Evolutionary conservation across 208 protist species (phyloP), one percentile per base, ranked within the genome.

Genomic region (Leishmania braziliensis): DNA sequence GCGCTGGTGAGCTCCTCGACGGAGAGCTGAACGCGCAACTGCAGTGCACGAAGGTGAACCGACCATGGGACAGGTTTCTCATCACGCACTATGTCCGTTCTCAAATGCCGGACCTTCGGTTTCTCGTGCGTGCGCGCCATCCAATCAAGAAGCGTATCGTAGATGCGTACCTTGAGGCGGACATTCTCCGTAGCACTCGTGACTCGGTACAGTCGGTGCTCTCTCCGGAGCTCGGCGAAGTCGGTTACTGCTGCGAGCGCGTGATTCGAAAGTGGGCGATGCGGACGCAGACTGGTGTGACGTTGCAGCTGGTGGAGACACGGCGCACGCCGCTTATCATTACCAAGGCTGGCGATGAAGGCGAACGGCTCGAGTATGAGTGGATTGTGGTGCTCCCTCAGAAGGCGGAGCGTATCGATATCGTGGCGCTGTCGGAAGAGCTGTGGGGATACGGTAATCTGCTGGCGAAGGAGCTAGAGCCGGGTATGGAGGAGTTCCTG

Each of bases 311-410:
- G 20, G 93, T 98, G 23, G 93, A 98, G 78, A 98, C 95, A 20
- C 90, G 90, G 18, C 95, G 95, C 65, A 98, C 95, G 20, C 95
- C 95, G 63, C 89, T 98, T n/a, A 96, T 98, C 77, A 96, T 97
- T 84, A 93, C 92, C 54, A 88, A 88, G 12, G 87, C 87, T 5
- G 93, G 95, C 0, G 93, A 97, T 53, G 93, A 98, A 70, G 95
- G 95, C 6, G 84, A 92, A 78, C 90, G 93, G 2, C 87, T 98
- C 9, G 93, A 98, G 89, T 98, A 98, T 71, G 95, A 98, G 86
- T 96, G 88, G 85, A 90, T 98, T 81, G 95, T 95, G 14, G 82
- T 77, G 79, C 86, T 98, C 33, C 95, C 95, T 18, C 87, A 93
- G 75, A 87, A 92, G 72, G 91, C 91, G 10, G 93, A 98, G 85